phyloP scores from a whole-genome alignment of 208 protist species.

The Trichomonas gallinae region DNA sequence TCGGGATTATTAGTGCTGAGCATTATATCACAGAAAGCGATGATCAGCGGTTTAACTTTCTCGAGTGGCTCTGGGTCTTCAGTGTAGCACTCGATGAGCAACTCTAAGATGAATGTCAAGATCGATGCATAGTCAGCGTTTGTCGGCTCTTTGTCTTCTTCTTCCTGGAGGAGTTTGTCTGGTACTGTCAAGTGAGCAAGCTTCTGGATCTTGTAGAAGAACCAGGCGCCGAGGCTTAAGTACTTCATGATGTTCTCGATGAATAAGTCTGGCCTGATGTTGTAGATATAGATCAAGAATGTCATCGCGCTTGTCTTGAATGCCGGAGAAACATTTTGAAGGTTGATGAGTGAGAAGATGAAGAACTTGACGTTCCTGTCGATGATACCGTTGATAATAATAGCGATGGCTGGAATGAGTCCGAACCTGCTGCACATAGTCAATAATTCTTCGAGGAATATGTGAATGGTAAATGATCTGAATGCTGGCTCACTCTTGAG shows the following conservation, averaged over 20 bases:
- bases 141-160: neutral
- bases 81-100: neutral
- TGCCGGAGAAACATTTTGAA: neutral
- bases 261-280: neutral
- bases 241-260: neutral
- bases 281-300: neutral
- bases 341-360: neutral
- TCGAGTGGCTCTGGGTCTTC: neutral
- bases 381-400: neutral
- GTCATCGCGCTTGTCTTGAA: neutral
- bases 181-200: neutral
- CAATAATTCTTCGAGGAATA: neutral
- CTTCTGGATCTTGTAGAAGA: slow-evolving; percentile 3
- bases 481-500: neutral
- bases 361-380: neutral
- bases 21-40: neutral
- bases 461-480: neutral
- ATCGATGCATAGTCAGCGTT: neutral
- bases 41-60: neutral
- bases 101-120: neutral
- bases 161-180: neutral
- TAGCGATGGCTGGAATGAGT: neutral
- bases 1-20: neutral
- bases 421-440: neutral
- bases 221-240: neutral